Evolutionary conservation across 2,329 filamentous ascomycete species (phyloP), one percentile per base, ranked within the genome.

Genomic region (Fusarium bactridioides): DNA sequence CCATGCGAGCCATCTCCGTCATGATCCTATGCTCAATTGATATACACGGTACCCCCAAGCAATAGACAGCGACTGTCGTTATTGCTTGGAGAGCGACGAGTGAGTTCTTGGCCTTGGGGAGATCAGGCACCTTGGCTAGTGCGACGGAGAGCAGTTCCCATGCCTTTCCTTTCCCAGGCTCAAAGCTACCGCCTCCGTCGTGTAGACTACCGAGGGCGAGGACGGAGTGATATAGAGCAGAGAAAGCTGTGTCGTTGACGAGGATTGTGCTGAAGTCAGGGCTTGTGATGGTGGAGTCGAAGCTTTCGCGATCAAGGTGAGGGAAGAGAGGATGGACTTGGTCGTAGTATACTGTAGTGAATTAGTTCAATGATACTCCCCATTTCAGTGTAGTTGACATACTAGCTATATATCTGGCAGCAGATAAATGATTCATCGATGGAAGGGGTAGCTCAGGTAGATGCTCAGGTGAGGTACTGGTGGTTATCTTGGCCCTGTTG

Each of bases 321-420:
- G 74, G 74, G 8, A 72, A 76, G 1, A 76, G 25, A 13, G 72
- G 74, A 27, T 76, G 74, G 10, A 76, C 70, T n/a, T 47, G 53
- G 15, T 76, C 65, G 4, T 74, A 76, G n/a, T 76, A 76, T 21
- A 38, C 74, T 76, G 4, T 0, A 1, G 21, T 31, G 8, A 23
- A 13, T 50, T 19, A 29, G 29, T 4, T 12, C 15, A n/a, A 16
- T n/a, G 5, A 1, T 23, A 3, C 5, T 2, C 5, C 25, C 0
- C 0, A 10, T 3, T 9, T 57, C 8, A 40, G 31, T 0, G 4
- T 1, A 13, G 16, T 9, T 21, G n/a, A 25, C 29, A 0, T 53
- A 74, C 74, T 33, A 11, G 64, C 15, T 21, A 76, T 71, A 15
- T 73, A 74, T 6, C 31, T 67, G 18, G 69, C 38, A 10, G 64